Evolutionary conservation across 495 filamentous ascomycete species (phyloP), one percentile per base, ranked within the genome.

Genomic region (Neurospora intermedia): DNA sequence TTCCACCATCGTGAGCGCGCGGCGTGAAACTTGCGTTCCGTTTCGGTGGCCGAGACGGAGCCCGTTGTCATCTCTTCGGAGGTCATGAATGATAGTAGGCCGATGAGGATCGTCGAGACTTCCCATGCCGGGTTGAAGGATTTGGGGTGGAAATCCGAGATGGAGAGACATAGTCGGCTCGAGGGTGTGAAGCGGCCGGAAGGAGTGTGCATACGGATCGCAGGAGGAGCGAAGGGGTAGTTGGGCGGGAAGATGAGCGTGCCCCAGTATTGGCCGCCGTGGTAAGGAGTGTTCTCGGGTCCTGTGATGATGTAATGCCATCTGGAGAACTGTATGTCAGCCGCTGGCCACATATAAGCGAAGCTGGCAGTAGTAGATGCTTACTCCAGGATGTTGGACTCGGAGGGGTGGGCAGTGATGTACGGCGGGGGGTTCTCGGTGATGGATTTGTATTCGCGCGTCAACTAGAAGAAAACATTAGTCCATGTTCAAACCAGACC

Each of bases 111-210:
- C 4, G 96, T 99, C 59, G 90, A 93, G 13, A 98, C 96, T 76
- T 97, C 94, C 96, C 96, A 99, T n/a, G 96, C 94, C 11, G 96
- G 96, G 79, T 99, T 99, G 87, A 99, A 99, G 46, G 92, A 94
- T 77, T 94, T 94, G 0, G 96, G 96, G 80, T 99, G 96, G 83
- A 98, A 99, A 80, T 99, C 96, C 74, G 89, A 93, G 77, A 98
- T 99, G 80, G 91, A 93, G 71, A 98, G 92, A 77, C 96, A 98
- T 20, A 99, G 90, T 23, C 96, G 90, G 11, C 93, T 94, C 2
- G 90, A 93, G 11, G 94, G 93, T 79, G 97, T 94, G 84, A 99
- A 99, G 80, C 95, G 91, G 75, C 95, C 96, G 38, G 91, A 94
- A 46, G 96, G 96, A 0, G 96, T 99, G 84, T 98, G 96, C 96